These are phyloP conservation scores for Myxozyma nipponensis DNA, from an alignment of 805 yeast species.

Conservation along the genomic window DNA sequence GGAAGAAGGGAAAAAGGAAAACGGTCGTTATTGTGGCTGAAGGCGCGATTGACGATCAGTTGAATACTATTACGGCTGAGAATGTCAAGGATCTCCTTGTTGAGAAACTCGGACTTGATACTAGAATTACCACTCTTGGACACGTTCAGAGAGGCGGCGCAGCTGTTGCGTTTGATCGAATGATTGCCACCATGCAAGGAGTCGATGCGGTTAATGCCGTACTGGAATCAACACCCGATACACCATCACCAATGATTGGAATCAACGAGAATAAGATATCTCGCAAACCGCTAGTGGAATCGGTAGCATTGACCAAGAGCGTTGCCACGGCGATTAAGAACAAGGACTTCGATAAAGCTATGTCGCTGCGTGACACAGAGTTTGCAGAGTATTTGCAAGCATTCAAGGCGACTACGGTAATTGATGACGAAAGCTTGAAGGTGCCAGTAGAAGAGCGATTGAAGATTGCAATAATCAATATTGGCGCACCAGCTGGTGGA, in stretches of 20 bases:
- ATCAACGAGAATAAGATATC: slow-evolving; percentile 81
- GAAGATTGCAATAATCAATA: slow-evolving; percentile 79
- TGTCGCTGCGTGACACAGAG: slow-evolving; percentile 80
- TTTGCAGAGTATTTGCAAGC: slow-evolving; percentile 76
- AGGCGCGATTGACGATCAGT: slow-evolving; percentile 84
- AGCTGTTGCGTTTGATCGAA: slow-evolving; percentile 91
- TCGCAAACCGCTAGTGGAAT: slow-evolving; percentile 81
- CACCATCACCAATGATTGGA: slow-evolving; percentile 94
- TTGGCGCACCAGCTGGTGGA: slow-evolving; percentile 98
- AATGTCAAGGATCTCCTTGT: slow-evolving; percentile 80
- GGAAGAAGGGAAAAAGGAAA: slow-evolving; percentile 85
- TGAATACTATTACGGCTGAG: slow-evolving; percentile 74
- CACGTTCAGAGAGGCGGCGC: slow-evolving; percentile 99
- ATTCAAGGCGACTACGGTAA: slow-evolving; percentile 64
- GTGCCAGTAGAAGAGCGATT: slow-evolving; percentile 60
- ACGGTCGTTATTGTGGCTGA: slow-evolving; percentile 96
- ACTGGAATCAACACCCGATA: slow-evolving; percentile 76
- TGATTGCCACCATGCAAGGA: slow-evolving; percentile 92
- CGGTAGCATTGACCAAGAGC: slow-evolving; percentile 79
- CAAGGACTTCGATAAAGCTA: slow-evolving; percentile 82
- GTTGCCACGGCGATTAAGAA: slow-evolving; percentile 83
- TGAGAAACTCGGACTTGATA: slow-evolving; percentile 76
- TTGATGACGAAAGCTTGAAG: slow-evolving; percentile 58
- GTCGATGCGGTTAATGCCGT: slow-evolving; percentile 96
- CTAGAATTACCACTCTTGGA: slow-evolving; percentile 91